phyloP scores from a whole-genome alignment of 2,329 filamentous ascomycete genomes.

The Ophiostoma fasciatum region DNA sequence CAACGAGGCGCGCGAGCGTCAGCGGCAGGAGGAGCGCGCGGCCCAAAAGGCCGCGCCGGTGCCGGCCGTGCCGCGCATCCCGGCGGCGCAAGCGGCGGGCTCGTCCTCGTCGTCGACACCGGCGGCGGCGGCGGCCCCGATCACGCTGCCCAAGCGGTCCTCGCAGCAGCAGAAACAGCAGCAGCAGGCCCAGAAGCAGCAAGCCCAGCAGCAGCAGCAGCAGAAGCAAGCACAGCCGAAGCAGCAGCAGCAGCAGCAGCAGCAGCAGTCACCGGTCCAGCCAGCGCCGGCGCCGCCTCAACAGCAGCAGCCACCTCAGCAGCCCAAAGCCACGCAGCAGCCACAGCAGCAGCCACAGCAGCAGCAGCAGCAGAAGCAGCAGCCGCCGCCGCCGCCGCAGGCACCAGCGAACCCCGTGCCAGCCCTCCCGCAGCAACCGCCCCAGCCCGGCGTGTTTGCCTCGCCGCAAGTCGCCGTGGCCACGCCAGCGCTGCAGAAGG shows the following conservation, averaged over 20 bases:
- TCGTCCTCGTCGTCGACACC: constrained; percentile 11
- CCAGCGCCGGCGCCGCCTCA: constrained; percentile 17
- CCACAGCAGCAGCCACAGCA: no score
- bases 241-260: no score
- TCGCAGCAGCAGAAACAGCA: constrained; percentile 23
- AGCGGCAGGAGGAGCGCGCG: constrained; percentile 27
- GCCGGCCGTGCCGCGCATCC: no score
- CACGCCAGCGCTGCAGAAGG: constrained; percentile 71
- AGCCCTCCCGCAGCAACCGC: constrained; percentile 43
- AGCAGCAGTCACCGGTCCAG: no score
- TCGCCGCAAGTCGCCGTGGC: constrained; percentile 71
- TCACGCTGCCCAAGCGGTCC: constrained; percentile 25
- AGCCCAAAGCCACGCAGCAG: no score
- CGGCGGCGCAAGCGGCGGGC: no score
- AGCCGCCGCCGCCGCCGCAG: no score
- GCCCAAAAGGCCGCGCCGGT: constrained; percentile 26
- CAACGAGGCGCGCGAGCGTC: constrained; percentile 16
- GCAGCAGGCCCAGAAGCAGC: constrained; percentile 5
- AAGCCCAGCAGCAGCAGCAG: constrained; percentile 23
- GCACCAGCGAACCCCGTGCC: no score
- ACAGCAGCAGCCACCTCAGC: no score
- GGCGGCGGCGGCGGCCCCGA: constrained; percentile 12
- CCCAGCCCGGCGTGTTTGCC: constrained; percentile 35
- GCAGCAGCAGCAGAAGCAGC: no score
- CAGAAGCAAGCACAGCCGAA: constrained; percentile 7